phyloP scores from a whole-genome alignment of 2,329 filamentous ascomycete species.

The Orbilia brochopaga region DNA sequence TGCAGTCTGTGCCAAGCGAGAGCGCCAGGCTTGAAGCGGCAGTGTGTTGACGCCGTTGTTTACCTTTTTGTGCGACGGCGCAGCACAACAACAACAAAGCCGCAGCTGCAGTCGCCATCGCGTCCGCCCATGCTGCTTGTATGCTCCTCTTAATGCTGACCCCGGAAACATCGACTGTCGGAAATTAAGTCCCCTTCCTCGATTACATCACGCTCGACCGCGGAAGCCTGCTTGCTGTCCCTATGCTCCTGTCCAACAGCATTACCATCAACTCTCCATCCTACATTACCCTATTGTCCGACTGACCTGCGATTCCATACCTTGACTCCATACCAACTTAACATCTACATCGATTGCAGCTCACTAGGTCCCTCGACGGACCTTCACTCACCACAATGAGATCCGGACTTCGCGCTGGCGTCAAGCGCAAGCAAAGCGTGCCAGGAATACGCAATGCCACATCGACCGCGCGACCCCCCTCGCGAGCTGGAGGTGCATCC shows the following conservation, averaged over 20 bases:
- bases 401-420: slow-evolving; percentile 21
- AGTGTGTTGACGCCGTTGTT: slow-evolving; percentile 42
- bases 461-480: slow-evolving; percentile 11
- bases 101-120: neutral
- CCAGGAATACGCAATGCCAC: slow-evolving; percentile 7
- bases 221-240: slow-evolving; percentile 64
- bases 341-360: slow-evolving; percentile 3
- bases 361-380: slow-evolving; percentile 24
- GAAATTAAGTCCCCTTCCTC: slow-evolving; percentile 56
- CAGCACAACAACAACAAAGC: slow-evolving; percentile 30
- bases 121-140: slow-evolving; percentile 3
- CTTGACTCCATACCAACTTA: slow-evolving; percentile 3
- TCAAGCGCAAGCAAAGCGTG: slow-evolving; percentile 27
- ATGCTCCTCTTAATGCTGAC: slow-evolving; percentile 12
- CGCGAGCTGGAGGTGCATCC: slow-evolving; percentile 22
- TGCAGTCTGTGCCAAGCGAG: slow-evolving; percentile 24
- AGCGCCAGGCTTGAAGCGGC: slow-evolving; percentile 17
- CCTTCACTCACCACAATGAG: slow-evolving; percentile 31
- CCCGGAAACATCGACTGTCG: slow-evolving; percentile 21
- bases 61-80: slow-evolving; percentile 20
- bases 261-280: neutral
- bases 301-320: neutral
- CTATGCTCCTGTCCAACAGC: slow-evolving; percentile 66
- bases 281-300: neutral
- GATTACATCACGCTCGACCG: slow-evolving; percentile 60